Conservation (phyloP, 2,329 filamentous ascomycete species). For the Alternaria gansuensis region DNA sequence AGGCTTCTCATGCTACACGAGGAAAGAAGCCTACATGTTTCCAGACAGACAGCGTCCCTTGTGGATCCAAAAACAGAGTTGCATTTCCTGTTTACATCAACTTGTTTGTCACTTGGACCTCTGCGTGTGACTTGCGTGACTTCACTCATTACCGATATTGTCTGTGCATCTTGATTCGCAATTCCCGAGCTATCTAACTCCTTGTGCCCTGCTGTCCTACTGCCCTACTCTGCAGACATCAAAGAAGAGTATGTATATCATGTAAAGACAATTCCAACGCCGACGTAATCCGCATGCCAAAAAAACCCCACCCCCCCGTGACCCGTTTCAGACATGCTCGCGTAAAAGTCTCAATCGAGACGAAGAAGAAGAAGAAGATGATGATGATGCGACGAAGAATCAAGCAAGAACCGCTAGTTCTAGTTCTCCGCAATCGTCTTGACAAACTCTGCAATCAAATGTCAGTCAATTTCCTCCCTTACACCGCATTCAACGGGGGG, state of each 20-base stretch:
- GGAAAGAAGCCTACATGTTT: slow-evolving; percentile 32
- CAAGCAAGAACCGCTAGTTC: slow-evolving; percentile 7
- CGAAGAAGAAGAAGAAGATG: not conserved
- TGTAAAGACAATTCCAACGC: slow-evolving; percentile 37
- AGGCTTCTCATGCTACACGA: slow-evolving; percentile 45
- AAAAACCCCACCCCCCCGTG: slow-evolving; percentile 29
- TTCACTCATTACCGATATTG: slow-evolving; percentile 8
- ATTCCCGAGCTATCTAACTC: slow-evolving; percentile 1
- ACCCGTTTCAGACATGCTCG: slow-evolving; percentile 37
- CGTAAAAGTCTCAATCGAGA: slow-evolving; percentile 10
- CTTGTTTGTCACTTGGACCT: not conserved
- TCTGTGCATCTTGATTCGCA: slow-evolving; percentile 3
- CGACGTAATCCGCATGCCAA: slow-evolving; percentile 37
- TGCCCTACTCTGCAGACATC: slow-evolving; percentile 14
- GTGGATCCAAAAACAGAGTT: slow-evolving; percentile 46
- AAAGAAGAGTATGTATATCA: slow-evolving; percentile 12
- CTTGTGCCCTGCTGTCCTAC: not conserved
- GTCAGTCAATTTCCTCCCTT: slow-evolving; percentile 6
- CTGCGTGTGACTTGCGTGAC: slow-evolving; percentile 2
- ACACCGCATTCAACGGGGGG: not conserved
- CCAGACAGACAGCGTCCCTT: slow-evolving; percentile 39
- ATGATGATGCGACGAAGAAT: slow-evolving; percentile 2
- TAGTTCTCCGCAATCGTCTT: slow-evolving; percentile 54
- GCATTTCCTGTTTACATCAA: slow-evolving; percentile 9
- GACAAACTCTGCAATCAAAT: slow-evolving; percentile 45